These are phyloP conservation scores for Sporothrix variecibatus DNA, from an alignment of 2,329 filamentous ascomycete species.

Conservation along the genomic window DNA sequence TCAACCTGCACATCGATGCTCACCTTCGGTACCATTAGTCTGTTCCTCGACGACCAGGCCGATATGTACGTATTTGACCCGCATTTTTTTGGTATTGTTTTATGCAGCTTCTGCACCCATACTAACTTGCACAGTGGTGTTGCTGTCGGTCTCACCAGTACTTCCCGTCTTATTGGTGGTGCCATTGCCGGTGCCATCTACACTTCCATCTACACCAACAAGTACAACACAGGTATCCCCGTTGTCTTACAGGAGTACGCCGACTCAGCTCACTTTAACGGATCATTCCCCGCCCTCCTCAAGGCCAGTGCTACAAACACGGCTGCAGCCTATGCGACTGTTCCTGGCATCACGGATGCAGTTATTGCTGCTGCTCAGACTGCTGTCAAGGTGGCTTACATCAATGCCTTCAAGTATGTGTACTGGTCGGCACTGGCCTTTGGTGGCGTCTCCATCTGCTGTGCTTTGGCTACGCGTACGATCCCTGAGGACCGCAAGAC, in stretches of 20 bases:
- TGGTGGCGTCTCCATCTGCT: slow-evolving; percentile 36
- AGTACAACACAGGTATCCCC: slow-evolving; percentile 34
- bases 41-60: slow-evolving; percentile 40
- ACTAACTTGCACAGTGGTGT: slow-evolving; percentile 33
- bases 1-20: slow-evolving; percentile 37
- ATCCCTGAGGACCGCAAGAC: slow-evolving; percentile 19
- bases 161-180: slow-evolving; percentile 40
- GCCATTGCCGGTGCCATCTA: slow-evolving; percentile 43
- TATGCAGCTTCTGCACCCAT: not conserved
- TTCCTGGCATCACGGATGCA: slow-evolving; percentile 34
- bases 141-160: slow-evolving; percentile 39
- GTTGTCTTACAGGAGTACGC: slow-evolving; percentile 29
- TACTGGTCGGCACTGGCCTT: slow-evolving; percentile 43
- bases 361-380: slow-evolving; percentile 36
- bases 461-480: slow-evolving; percentile 14
- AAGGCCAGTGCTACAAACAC: slow-evolving; percentile 37
- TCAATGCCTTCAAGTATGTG: slow-evolving; percentile 33
- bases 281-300: slow-evolving; percentile 31
- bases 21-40: slow-evolving; percentile 39
- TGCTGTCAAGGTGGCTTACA: slow-evolving; percentile 39
- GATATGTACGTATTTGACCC: slow-evolving; percentile 34
- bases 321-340: slow-evolving; percentile 35
- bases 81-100: not conserved
- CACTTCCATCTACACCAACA: slow-evolving; percentile 38
- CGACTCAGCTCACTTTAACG: slow-evolving; percentile 28